phyloP scores from a whole-genome alignment of 768 basidiomycete species.

The Suillus variegatus region DNA sequence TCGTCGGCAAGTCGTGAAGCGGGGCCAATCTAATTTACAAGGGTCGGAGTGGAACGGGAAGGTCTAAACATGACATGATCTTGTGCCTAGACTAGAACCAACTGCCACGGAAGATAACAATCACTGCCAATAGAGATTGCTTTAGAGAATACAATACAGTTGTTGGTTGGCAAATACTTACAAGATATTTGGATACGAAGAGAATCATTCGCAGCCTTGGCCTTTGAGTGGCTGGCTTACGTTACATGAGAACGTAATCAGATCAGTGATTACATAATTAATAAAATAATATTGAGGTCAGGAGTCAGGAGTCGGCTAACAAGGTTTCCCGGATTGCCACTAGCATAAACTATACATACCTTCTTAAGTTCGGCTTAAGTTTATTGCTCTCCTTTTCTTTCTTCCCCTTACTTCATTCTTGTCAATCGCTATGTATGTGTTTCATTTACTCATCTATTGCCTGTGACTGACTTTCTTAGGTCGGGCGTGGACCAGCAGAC shows the following conservation, averaged over 20 bases:
- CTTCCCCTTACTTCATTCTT: not conserved
- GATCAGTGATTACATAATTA: not conserved
- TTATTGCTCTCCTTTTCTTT: not conserved
- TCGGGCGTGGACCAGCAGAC: slow-evolving; percentile 32
- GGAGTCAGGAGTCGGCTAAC: not conserved
- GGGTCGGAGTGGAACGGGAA: not conserved
- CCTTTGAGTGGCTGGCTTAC: not conserved
- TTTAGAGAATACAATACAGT: not conserved
- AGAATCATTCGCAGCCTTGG: not conserved
- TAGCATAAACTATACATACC: not conserved
- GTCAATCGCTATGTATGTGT: slow-evolving; percentile 22
- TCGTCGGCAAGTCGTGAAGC: not conserved
- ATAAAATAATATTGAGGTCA: no score
- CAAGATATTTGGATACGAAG: not conserved
- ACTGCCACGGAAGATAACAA: not conserved
- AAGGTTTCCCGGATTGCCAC: not conserved
- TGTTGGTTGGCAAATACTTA: not conserved
- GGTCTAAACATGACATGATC: not conserved
- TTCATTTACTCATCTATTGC: not conserved
- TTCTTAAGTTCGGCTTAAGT: not conserved
- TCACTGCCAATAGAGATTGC: not conserved
- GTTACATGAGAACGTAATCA: not conserved
- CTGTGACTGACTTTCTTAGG: slow-evolving; percentile 26
- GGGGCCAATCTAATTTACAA: not conserved
- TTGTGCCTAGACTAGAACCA: slow-evolving; percentile 5